These are phyloP conservation scores for Alternaria sp. DNA, from an alignment of 2,329 filamentous ascomycete genomes.

Conservation along the genomic window DNA sequence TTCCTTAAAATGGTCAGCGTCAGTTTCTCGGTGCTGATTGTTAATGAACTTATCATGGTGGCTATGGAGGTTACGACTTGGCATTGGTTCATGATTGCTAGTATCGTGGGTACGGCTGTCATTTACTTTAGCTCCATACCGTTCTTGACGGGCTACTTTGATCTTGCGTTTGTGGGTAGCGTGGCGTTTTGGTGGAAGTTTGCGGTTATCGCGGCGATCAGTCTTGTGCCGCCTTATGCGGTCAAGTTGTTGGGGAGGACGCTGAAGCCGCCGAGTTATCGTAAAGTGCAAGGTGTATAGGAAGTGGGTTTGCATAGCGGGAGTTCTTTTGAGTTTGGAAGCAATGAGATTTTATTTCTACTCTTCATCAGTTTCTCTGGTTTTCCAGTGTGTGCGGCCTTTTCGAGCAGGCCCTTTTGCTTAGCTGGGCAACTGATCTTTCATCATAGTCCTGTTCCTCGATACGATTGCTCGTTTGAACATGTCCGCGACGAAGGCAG, in stretches of 20 bases:
- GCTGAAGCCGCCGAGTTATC: constrained; percentile 90
- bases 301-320: neutral
- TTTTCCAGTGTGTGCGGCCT: neutral
- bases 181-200: constrained; percentile 91
- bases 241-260: constrained; percentile 85
- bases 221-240: constrained; percentile 85
- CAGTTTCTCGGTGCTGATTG: constrained; percentile 87
- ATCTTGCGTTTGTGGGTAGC: constrained; percentile 79
- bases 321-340: neutral
- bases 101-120: constrained; percentile 81
- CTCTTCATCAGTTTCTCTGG: neutral
- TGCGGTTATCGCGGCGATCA: constrained; percentile 78
- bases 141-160: constrained; percentile 89
- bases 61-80: constrained; percentile 96
- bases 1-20: constrained; percentile 79
- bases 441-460: neutral
- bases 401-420: neutral
- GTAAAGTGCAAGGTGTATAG: constrained; percentile 82
- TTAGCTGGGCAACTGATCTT: rapidly evolving
- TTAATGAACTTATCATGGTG: constrained; percentile 98
- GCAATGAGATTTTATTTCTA: neutral
- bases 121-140: constrained; percentile 86
- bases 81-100: constrained; percentile 91
- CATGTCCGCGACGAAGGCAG: too few species aligned
- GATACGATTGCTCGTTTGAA: neutral